Evolutionary conservation across 2,329 filamentous ascomycete genomes (phyloP), one percentile per base, ranked within the genome.

Genomic region (Orbilia blumenaviensis): DNA sequence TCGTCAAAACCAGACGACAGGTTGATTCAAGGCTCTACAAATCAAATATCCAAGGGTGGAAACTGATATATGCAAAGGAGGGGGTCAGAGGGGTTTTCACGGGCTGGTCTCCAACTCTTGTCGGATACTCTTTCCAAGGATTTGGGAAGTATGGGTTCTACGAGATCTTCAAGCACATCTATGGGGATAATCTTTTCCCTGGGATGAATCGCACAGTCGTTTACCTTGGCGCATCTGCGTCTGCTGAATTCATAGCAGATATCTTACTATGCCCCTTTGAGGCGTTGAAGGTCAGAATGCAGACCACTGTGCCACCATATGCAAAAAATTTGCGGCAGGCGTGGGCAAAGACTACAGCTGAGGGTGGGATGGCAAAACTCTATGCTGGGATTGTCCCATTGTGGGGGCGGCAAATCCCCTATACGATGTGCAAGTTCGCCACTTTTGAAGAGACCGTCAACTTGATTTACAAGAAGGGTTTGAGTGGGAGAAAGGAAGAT

Each of bases 381-480:
- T 97, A 94, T 86, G 96, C 96, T 84, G 94, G 93, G 58, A 84
- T 97, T 18, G 94, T 95, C 81, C 94, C 93, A 34, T 88, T 97
- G 25, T 97, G 93, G 94, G 93, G 90, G 54, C 89, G 93, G 41
- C 64, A 77, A 84, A 96, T 97, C 81, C 93, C 94, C 0, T 86
- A 93, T 83, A 94, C 90, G 5, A 92, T 93, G 91, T 93, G 92
- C 89, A 95, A 96, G 86, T 96, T 97, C 82, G 92, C 92, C 34
- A 94, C 92, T 1, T 97, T 96, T 80, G 93, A 97, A 84, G 93
- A 90, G 18, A 93, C 94, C 74, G 93, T 96, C 69, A 91, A 92
- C 82, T 89, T 89, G 86, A 96, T 97, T 81, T 97, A 96, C 83
- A 85, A 86, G 54, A 86, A 88, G 36, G 71, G 41, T 10, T 87